These are phyloP conservation scores for Exophiala lecanii-corni DNA, from an alignment of 2,329 filamentous ascomycete genomes.

Conservation along the genomic window DNA sequence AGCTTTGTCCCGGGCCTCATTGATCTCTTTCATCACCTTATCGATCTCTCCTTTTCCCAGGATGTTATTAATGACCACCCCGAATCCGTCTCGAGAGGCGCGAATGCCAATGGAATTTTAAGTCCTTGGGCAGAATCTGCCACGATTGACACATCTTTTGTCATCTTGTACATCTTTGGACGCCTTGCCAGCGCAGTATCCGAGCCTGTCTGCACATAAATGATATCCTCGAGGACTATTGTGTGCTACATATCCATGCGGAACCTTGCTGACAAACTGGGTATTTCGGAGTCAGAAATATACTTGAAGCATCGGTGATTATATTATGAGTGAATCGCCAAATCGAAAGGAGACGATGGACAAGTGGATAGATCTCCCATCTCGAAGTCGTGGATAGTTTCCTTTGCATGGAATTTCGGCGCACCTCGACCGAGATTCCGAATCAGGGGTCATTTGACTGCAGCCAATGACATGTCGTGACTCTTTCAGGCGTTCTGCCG, in stretches of 20 bases:
- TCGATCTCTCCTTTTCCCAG: slow-evolving; percentile 54
- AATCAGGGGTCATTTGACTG: not conserved
- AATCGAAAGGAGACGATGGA: too few species aligned
- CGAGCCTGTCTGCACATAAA: too few species aligned
- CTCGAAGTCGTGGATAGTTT: too few species aligned
- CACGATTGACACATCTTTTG: slow-evolving; percentile 30
- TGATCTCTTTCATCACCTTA: slow-evolving; percentile 54
- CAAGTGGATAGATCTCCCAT: too few species aligned
- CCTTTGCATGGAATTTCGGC: slow-evolving; percentile 2
- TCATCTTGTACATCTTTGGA: slow-evolving; percentile 7
- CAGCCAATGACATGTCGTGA: too few species aligned
- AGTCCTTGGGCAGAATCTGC: slow-evolving; percentile 38
- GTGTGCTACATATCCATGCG: not conserved
- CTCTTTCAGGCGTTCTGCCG: too few species aligned
- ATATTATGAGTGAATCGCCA: too few species aligned
- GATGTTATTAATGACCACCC: slow-evolving; percentile 63
- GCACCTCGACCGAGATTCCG: slow-evolving; percentile 3
- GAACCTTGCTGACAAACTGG: not conserved
- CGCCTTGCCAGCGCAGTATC: not conserved
- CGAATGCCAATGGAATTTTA: slow-evolving; percentile 46
- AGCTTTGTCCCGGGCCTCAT: slow-evolving; percentile 52
- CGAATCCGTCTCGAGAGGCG: slow-evolving; percentile 61
- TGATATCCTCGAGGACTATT: not conserved
- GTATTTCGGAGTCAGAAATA: not conserved
- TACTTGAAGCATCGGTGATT: too few species aligned